phyloP scores from a whole-genome alignment of 331 rosid species.

The Telfairia occidentalis region DNA sequence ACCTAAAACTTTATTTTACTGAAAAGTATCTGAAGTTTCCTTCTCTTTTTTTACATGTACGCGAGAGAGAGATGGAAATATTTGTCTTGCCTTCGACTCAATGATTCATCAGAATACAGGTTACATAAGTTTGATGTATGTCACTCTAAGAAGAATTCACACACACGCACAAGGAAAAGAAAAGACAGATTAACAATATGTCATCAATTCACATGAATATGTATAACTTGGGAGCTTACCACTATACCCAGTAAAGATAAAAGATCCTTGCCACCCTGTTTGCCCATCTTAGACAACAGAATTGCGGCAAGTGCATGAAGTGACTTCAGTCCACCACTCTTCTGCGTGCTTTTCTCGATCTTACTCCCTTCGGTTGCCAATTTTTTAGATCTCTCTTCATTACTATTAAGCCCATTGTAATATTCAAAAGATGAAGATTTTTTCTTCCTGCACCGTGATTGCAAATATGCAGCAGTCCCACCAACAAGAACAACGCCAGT shows the following conservation, averaged over 20 bases:
- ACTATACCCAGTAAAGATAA: constrained; percentile 61
- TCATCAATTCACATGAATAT: constrained; percentile 7
- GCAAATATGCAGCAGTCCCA: constrained; percentile 73
- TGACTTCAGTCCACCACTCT: constrained; percentile 71
- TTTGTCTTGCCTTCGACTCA: not conserved
- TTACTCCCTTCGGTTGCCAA: constrained; percentile 13
- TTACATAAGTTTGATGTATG: not conserved
- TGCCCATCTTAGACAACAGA: constrained; percentile 72
- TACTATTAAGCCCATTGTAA: constrained; percentile 38
- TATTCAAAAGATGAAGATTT: constrained; percentile 26
- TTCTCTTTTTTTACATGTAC: not conserved
- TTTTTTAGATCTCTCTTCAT: constrained; percentile 23
- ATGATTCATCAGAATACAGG: not conserved
- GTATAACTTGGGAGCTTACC: constrained; percentile 46
- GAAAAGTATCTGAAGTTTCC: not conserved
- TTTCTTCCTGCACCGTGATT: constrained; percentile 44
- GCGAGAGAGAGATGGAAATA: not conserved
- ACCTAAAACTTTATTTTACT: not conserved
- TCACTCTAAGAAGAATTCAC: not conserved
- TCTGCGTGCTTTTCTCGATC: constrained; percentile 34
- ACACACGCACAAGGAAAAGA: not conserved
- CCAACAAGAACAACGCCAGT: constrained; percentile 76
- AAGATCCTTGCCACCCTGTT: constrained; percentile 63
- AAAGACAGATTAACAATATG: not conserved
- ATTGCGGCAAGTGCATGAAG: constrained; percentile 76